These are phyloP conservation scores for Camelina sativa DNA, from an alignment of 345 rosid genomes.

Conservation along the genomic window DNA sequence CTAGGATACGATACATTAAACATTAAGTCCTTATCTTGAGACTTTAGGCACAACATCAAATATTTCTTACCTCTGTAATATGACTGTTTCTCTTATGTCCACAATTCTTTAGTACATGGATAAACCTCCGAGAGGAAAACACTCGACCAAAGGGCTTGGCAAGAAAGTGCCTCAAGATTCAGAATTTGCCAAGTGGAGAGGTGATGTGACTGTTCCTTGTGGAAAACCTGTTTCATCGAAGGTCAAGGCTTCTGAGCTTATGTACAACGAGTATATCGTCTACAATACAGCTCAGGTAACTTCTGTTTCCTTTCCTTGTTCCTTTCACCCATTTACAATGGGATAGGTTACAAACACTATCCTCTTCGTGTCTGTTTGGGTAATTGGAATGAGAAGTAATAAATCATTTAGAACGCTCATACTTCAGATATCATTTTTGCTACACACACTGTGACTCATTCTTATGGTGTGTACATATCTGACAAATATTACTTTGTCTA, in stretches of 20 bases:
- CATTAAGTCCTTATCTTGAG: not conserved
- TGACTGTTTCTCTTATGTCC: slow-evolving; percentile 11
- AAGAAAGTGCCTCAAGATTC: slow-evolving; percentile 79
- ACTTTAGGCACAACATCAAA: not conserved
- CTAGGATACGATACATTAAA: not conserved
- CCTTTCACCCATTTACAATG: not conserved
- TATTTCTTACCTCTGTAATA: not conserved
- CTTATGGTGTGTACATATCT: slow-evolving; percentile 28
- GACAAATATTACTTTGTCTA: slow-evolving; percentile 16
- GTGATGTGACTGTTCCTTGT: slow-evolving; percentile 82
- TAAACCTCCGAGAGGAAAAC: slow-evolving; percentile 89
- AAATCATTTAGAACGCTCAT: not conserved
- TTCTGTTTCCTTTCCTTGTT: slow-evolving; percentile 17
- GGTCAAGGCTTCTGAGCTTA: slow-evolving; percentile 77
- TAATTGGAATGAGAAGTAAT: slow-evolving; percentile 6
- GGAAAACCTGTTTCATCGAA: slow-evolving; percentile 88
- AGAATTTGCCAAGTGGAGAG: slow-evolving; percentile 80
- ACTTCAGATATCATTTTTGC: not conserved
- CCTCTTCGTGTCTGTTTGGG: not conserved
- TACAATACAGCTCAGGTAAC: slow-evolving; percentile 85
- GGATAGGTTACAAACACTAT: not conserved
- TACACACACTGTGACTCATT: not conserved
- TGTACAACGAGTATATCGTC: slow-evolving; percentile 95
- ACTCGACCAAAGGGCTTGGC: slow-evolving; percentile 94
- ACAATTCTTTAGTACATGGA: slow-evolving; percentile 62